Evolutionary conservation across 2,329 filamentous ascomycete species (phyloP), one percentile per base, ranked within the genome.

Genomic region (Laburnicola sp.): DNA sequence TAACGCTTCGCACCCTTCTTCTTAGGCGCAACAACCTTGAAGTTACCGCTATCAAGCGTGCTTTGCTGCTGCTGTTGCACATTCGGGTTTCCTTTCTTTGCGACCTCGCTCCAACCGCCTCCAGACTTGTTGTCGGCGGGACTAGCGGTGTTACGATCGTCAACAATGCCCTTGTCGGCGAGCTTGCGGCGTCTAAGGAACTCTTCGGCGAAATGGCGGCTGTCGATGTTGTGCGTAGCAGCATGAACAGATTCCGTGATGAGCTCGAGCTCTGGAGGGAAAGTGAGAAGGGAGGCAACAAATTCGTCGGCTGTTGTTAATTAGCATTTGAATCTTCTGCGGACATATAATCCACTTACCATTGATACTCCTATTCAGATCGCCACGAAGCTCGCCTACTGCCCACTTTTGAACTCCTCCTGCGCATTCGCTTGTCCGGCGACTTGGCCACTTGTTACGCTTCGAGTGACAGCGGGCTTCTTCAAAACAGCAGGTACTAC

Each of bases 361-460:
- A 76, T 85, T 84, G 58, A 88, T 88, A 56, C 78, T 79, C 70
- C 81, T 80, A 68, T 85, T 85, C 49, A 89, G 71, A 41, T 92
- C 91, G 51, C 89, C 87, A 49, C 83, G 81, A 57, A 99, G 79
- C 70, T 94, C 87, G 48, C 85, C 82, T 62, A 88, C 85, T 16
- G 92, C 85, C 94, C 94, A 99, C 74, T 95, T 97, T 86, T 87
- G 73, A 99, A 95, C 73, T 97, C 94, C 35, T 96, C 92, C 71
- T 90, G 85, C 2, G 94, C 93, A 53, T 82, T 83, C 58, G 78
- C 78, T 42, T 79, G 74, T 50, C 77, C 78, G 6, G 71, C 68
- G 23, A 75, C 68, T 36, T 59, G 62, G 11, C 57, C 59, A 6
- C 76, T 75, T 6, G 81, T 76, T 2, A 77, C 73, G 41, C 72